These are phyloP conservation scores for Achlya hypogyna DNA, from an alignment of 352 stramenopile genomes.

Conservation along the genomic window DNA sequence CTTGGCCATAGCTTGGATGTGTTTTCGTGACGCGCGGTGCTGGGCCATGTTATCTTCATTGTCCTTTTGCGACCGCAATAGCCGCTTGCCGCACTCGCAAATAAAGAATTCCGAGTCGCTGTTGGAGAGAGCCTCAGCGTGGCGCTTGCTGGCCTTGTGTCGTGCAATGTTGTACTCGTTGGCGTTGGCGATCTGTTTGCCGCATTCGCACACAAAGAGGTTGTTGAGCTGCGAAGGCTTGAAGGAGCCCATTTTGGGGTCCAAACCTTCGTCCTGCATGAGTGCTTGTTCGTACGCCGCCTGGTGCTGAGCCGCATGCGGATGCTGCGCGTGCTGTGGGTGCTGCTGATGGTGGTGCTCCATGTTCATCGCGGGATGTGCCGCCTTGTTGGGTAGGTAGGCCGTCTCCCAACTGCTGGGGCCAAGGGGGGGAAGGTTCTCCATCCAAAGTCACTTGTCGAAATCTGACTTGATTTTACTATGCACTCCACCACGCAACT, in stretches of 20 bases:
- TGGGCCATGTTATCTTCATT: conserved; percentile 21
- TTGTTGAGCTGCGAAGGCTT: conserved; percentile 10
- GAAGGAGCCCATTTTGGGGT: conserved; percentile 12
- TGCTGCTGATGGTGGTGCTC: background rate
- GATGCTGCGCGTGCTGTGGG: too few relatives aligned
- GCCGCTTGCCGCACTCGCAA: conserved; percentile 17
- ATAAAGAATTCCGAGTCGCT: conserved; percentile 20
- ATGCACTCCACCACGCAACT: background rate
- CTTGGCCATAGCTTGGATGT: conserved; percentile 21
- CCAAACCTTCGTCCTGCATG: background rate
- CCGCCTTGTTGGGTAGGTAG: conserved; percentile 5
- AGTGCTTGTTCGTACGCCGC: conserved; percentile 11
- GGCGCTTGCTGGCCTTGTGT: conserved; percentile 17
- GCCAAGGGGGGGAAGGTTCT: conserved; percentile 7
- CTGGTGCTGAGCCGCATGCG: background rate
- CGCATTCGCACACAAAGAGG: conserved; percentile 17
- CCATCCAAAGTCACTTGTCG: background rate
- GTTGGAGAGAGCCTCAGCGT: conserved; percentile 17
- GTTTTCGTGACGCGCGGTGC: conserved; percentile 17
- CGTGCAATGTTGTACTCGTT: conserved; percentile 22
- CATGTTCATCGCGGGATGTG: background rate
- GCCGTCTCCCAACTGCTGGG: conserved; percentile 6
- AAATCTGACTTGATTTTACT: conserved; percentile 11
- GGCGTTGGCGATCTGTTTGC: conserved; percentile 20
- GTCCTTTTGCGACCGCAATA: conserved; percentile 17